Conservation (phyloP, 2,329 filamentous ascomycete genomes). For the Calonectria pauciramosa region DNA sequence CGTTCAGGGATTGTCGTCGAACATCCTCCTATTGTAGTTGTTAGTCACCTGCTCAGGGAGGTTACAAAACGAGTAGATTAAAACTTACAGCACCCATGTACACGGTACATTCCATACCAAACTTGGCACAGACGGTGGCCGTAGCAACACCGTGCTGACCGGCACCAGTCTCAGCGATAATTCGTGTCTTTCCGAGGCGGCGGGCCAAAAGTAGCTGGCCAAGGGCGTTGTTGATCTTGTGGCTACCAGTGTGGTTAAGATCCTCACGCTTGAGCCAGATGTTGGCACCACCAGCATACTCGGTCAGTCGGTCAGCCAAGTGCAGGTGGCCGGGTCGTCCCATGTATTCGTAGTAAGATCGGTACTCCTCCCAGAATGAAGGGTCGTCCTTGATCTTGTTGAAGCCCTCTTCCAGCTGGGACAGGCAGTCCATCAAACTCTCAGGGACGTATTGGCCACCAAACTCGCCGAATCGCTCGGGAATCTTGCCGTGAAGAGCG, state of each 20-base stretch:
- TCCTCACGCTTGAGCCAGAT: conserved; percentile 99
- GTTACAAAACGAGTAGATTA: neutral
- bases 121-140: conserved; percentile 97
- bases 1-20: conserved; percentile 94
- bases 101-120: conserved; percentile 97
- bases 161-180: conserved; percentile 97
- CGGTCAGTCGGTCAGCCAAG: conserved; percentile 87
- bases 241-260: conserved; percentile 95
- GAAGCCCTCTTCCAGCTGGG: conserved; percentile 92
- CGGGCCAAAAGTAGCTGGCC: conserved; percentile 91
- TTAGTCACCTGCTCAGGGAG: conserved; percentile 37
- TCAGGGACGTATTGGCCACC: conserved; percentile 98
- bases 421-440: conserved; percentile 96
- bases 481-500: conserved; percentile 83
- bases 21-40: conserved; percentile 79
- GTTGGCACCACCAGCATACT: conserved; percentile 90
- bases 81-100: conserved; percentile 88
- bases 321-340: conserved; percentile 93
- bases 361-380: conserved; percentile 96
- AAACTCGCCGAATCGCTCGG: conserved; percentile 93
- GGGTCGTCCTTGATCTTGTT: conserved; percentile 88
- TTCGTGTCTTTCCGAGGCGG: conserved; percentile 92
- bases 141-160: conserved; percentile 98
- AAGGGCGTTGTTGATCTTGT: conserved; percentile 99
- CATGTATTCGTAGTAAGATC: conserved; percentile 97